Evolutionary conservation across 2,329 filamentous ascomycete species (phyloP), one percentile per base, ranked within the genome.

Genomic region (Fusarium xyrophilum): DNA sequence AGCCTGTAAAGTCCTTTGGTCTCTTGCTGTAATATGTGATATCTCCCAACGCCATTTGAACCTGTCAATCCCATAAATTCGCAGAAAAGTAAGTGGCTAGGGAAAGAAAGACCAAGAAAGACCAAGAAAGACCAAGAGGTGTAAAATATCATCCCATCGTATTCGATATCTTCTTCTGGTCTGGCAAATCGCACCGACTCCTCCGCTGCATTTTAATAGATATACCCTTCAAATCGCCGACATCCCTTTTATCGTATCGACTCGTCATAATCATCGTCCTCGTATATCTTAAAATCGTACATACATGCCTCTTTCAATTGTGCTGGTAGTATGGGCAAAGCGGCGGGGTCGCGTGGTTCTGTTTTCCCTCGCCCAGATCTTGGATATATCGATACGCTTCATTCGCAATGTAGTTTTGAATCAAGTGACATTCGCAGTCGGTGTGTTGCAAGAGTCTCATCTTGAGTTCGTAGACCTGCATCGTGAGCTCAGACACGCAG

Each of bases 361-460:
- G 13, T 7, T 51, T 60, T 14, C 57, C 57, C 0, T 56, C 47
- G 1, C 17, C 9, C 0, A 68, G 5, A 4, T 66, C 46, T 13
- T 47, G 14, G 14, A 75, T 59, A 13, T 67, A 75, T 2, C 53
- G 56, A 0, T 69, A 32, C 0, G 73, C 71, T 23, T 74, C 71
- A 25, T 27, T 66, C 10, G 55, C 50, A 2, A 75, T 73, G 17
- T 69, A 75, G 0, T 55, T n/a, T 30, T 74, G 70, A 5, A 75
- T 75, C 23, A 75, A 39, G 6, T 13, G 1, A 13, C 73, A 75
- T 2, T 70, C 33, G 51, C 73, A 75, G 21, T 71, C 55, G 4
- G 62, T 70, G 21, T 75, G 73, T 15, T 72, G 65, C 2, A 75
- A 25, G 0, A 75, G 59, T 4, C 33, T 56, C 63, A 73, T 73